phyloP scores from a whole-genome alignment of 352 stramenopile species.

The Pythium rhizo-oryzae region DNA sequence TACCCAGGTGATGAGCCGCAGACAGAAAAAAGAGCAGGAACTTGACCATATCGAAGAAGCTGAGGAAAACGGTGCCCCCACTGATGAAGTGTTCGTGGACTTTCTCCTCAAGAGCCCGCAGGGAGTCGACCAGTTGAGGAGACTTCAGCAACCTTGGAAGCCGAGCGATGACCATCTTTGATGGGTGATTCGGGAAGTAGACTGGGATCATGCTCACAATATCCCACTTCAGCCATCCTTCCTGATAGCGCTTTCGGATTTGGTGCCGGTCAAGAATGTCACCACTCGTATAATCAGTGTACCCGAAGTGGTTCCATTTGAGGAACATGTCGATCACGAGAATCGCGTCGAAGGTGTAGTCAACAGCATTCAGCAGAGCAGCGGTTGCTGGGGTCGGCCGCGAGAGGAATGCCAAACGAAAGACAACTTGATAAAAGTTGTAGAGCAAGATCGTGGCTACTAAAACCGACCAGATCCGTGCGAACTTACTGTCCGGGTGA shows the following conservation, averaged over 20 bases:
- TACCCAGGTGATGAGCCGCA: slow-evolving; percentile 26
- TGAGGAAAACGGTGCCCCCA: slow-evolving; percentile 15
- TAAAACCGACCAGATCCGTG: slow-evolving; percentile 37
- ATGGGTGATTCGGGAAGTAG: slow-evolving; percentile 12
- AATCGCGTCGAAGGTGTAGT: slow-evolving; percentile 21
- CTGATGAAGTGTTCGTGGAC: slow-evolving; percentile 24
- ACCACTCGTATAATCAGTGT: slow-evolving; percentile 6
- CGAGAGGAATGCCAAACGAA: slow-evolving; percentile 29
- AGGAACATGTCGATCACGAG: slow-evolving; percentile 19
- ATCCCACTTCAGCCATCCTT: slow-evolving; percentile 19
- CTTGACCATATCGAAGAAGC: slow-evolving; percentile 31
- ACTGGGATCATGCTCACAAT: slow-evolving; percentile 24
- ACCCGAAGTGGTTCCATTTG: slow-evolving; percentile 25
- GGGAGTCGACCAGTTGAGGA: slow-evolving; percentile 13
- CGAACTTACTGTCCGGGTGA: background rate
- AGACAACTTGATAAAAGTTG: slow-evolving; percentile 35
- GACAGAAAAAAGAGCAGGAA: slow-evolving; percentile 31
- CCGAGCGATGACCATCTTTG: slow-evolving; percentile 13
- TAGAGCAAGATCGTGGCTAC: slow-evolving; percentile 41
- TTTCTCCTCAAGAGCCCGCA: slow-evolving; percentile 20
- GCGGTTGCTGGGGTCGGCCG: background rate
- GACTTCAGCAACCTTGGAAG: slow-evolving; percentile 24
- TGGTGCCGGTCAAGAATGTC: slow-evolving; percentile 19
- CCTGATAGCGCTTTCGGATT: slow-evolving; percentile 22
- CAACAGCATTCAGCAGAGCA: slow-evolving; percentile 1